Conservation (phyloP, 768 basidiomycete species). For the Lentinula raphanica region DNA sequence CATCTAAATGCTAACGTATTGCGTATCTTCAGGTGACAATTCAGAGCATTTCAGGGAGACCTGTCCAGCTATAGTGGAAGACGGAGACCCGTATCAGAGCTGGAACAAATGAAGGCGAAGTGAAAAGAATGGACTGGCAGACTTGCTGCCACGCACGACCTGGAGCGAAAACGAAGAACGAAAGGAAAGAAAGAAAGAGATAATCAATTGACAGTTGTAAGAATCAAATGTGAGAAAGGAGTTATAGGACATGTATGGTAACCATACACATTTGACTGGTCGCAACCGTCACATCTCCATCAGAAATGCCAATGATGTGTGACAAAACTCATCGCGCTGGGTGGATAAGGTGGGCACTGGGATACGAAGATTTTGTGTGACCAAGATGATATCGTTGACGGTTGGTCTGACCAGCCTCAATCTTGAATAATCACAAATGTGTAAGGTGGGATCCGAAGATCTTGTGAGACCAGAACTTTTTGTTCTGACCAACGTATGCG, state of each 20-base stretch:
- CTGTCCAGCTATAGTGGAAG: not conserved
- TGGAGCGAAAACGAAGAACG: not conserved
- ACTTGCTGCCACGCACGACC: not conserved
- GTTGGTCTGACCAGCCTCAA: too few species aligned
- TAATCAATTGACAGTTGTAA: not conserved
- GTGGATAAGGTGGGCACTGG: too few species aligned
- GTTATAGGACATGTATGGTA: not conserved
- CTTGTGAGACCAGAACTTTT: too few species aligned
- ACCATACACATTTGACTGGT: not conserved
- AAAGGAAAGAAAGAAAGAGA: not conserved
- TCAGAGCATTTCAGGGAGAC: not conserved
- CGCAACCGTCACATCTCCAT: not conserved
- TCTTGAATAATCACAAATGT: too few species aligned
- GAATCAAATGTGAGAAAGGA: not conserved
- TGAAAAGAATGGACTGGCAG: conserved; percentile 7
- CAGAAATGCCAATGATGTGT: not conserved
- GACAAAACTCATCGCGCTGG: too few species aligned
- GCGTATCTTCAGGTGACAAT: not conserved
- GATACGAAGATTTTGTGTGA: too few species aligned
- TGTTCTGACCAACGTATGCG: too few species aligned
- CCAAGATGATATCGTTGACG: too few species aligned
- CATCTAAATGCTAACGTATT: conserved; percentile 21
- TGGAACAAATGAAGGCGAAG: not conserved
- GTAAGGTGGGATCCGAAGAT: too few species aligned
- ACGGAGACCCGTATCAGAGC: not conserved